Conservation (phyloP, 768 basidiomycete species). For the Mycena vulgaris region DNA sequence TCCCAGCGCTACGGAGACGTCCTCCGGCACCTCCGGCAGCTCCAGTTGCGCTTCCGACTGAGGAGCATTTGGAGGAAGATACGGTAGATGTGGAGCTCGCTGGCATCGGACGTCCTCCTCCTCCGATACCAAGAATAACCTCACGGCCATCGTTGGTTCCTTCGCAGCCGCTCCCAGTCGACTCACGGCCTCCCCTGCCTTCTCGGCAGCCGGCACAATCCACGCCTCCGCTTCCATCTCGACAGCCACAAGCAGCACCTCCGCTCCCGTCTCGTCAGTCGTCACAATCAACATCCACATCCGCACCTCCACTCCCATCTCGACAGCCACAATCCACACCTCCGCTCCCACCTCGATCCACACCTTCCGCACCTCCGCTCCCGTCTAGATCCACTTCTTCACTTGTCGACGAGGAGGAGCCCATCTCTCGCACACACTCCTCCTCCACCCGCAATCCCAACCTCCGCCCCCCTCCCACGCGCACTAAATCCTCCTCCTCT, state of each 20-base stretch:
- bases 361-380: slow-evolving; percentile 25
- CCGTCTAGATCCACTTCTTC: slow-evolving; percentile 26
- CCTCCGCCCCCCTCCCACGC: slow-evolving; percentile 34
- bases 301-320: slow-evolving; percentile 25
- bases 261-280: slow-evolving; percentile 28
- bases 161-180: slow-evolving; percentile 8
- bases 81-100: background rate
- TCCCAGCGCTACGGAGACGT: slow-evolving; percentile 22
- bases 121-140: slow-evolving; percentile 24
- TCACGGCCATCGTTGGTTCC: slow-evolving; percentile 18
- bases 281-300: slow-evolving; percentile 16
- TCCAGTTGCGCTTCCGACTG: slow-evolving; percentile 16
- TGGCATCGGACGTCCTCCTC: slow-evolving; percentile 25
- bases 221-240: slow-evolving; percentile 29
- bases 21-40: slow-evolving; percentile 18
- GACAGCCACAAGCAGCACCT: slow-evolving; percentile 25
- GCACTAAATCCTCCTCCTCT: slow-evolving; percentile 26
- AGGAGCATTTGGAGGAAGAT: slow-evolving; percentile 20
- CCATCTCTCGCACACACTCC: slow-evolving; percentile 18
- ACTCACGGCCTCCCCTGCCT: slow-evolving; percentile 28
- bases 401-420: slow-evolving; percentile 25
- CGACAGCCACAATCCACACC: slow-evolving; percentile 24
- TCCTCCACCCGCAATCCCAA: slow-evolving; percentile 28
- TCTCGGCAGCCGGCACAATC: slow-evolving; percentile 18
- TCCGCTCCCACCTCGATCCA: slow-evolving; percentile 28